phyloP scores from a whole-genome alignment of 2,329 filamentous ascomycete species.

The Beauveria scarabaeidicola region DNA sequence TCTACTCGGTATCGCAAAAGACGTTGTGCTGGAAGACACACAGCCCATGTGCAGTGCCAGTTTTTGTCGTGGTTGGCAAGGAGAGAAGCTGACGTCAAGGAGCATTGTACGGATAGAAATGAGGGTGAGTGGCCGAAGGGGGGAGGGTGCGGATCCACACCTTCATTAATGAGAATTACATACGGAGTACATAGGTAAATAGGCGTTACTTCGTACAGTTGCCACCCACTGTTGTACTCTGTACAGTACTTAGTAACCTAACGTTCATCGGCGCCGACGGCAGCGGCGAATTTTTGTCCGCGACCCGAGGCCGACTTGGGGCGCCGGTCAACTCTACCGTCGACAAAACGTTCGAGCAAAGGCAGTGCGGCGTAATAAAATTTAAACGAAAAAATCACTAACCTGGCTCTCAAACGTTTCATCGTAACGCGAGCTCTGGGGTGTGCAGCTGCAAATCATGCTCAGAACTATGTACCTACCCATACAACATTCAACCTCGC shows the following conservation, averaged over 20 bases:
- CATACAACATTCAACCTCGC: background rate
- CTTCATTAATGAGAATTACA: no score
- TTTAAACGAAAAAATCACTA: no score
- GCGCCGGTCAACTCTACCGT: background rate
- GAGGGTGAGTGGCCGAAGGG: background rate
- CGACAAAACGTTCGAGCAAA: background rate
- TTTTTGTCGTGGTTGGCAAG: background rate
- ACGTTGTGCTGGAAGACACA: background rate
- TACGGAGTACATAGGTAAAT: no score
- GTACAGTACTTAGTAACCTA: no score
- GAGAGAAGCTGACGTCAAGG: slow-evolving; percentile 1
- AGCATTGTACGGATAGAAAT: background rate
- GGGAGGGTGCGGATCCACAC: no score
- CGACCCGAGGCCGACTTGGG: background rate
- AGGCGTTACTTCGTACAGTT: no score
- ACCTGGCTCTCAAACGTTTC: no score
- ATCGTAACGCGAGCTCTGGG: no score
- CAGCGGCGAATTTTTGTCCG: background rate
- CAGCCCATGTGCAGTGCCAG: background rate
- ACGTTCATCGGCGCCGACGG: background rate
- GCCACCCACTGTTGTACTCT: no score
- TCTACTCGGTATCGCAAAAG: background rate
- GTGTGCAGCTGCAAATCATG: background rate
- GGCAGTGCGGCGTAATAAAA: background rate
- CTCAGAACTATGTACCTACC: background rate